Percentiles rank a stretch among this genome's conserved stretches.
phyloP scores from a whole-genome alignment of 192 early-diverging fungal species.

The Physocladia obscura region DNA sequence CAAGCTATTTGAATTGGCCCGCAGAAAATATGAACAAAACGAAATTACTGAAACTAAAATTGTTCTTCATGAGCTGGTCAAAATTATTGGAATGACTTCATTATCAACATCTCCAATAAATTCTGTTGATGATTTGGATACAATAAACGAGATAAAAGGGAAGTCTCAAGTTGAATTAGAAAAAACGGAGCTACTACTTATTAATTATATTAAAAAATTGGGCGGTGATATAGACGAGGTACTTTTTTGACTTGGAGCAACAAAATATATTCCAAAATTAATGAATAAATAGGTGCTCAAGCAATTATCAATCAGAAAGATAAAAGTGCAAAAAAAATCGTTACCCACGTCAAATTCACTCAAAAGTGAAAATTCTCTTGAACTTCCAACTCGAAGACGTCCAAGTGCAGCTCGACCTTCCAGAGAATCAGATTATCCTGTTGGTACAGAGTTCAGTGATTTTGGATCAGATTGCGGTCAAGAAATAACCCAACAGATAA shows the following conservation, averaged over 20 bases:
- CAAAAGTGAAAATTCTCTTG: neutral
- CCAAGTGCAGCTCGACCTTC: conserved; percentile 53
- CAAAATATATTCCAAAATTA: too few relatives aligned
- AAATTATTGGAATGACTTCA: neutral
- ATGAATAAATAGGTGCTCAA: too few relatives aligned
- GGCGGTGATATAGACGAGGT: conserved; percentile 28
- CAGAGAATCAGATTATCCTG: conserved; percentile 45
- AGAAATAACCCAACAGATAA: conserved; percentile 19
- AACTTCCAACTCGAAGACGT: conserved; percentile 15
- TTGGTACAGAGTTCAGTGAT: conserved; percentile 47
- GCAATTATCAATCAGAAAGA: too few relatives aligned
- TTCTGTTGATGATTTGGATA: neutral
- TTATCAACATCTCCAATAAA: neutral
- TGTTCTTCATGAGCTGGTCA: conserved; percentile 8
- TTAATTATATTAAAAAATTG: conserved; percentile 22
- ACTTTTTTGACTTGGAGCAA: too few relatives aligned
- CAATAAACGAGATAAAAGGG: neutral
- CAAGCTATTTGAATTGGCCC: conserved; percentile 20
- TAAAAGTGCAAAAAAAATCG: too few relatives aligned
- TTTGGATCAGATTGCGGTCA: conserved; percentile 20
- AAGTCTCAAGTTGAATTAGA: neutral
- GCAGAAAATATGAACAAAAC: conserved; percentile 11
- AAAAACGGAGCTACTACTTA: neutral
- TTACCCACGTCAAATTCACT: too few relatives aligned
- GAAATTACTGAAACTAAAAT: neutral